These are phyloP conservation scores for Avicennia marina DNA, from an alignment of 257 asterid genomes.

Conservation along the genomic window DNA sequence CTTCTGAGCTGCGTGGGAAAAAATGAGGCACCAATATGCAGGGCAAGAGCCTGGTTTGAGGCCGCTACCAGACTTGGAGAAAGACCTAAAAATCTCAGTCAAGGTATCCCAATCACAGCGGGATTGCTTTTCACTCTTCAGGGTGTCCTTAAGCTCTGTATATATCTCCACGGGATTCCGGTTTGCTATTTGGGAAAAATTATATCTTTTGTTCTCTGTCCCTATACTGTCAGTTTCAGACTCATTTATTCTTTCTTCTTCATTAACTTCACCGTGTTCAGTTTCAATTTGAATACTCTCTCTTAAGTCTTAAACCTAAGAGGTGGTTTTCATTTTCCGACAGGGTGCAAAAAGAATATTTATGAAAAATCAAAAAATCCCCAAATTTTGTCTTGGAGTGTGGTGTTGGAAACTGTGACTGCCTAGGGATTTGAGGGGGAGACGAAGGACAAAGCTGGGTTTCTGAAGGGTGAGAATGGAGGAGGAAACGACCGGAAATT, in stretches of 20 bases:
- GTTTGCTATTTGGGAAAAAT: slow-evolving; percentile 28
- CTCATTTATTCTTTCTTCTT: slow-evolving; percentile 17
- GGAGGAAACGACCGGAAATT: slow-evolving; percentile 29
- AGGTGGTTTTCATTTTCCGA: slow-evolving; percentile 13
- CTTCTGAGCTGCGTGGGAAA: slow-evolving; percentile 66
- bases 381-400: slow-evolving; percentile 14
- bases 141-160: slow-evolving; percentile 39
- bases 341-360: slow-evolving; percentile 37
- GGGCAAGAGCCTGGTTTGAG: slow-evolving; percentile 69
- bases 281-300: slow-evolving; percentile 16
- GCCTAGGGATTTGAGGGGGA: slow-evolving; percentile 13
- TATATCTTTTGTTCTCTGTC: slow-evolving; percentile 22
- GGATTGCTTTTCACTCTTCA: slow-evolving; percentile 24
- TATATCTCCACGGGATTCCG: slow-evolving; percentile 67
- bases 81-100: slow-evolving; percentile 46
- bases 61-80: slow-evolving; percentile 81
- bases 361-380: slow-evolving; percentile 13
- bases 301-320: slow-evolving; percentile 19
- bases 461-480: too few relatives aligned
- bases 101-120: slow-evolving; percentile 49
- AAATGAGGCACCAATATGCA: slow-evolving; percentile 72
- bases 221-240: slow-evolving; percentile 1
- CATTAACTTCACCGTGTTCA: slow-evolving; percentile 18
- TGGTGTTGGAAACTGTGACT: slow-evolving; percentile 18
- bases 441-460: slow-evolving; percentile 17